Evolutionary conservation across 106 monocot species (phyloP).

Genomic region (Amphibolis antarctica): DNA sequence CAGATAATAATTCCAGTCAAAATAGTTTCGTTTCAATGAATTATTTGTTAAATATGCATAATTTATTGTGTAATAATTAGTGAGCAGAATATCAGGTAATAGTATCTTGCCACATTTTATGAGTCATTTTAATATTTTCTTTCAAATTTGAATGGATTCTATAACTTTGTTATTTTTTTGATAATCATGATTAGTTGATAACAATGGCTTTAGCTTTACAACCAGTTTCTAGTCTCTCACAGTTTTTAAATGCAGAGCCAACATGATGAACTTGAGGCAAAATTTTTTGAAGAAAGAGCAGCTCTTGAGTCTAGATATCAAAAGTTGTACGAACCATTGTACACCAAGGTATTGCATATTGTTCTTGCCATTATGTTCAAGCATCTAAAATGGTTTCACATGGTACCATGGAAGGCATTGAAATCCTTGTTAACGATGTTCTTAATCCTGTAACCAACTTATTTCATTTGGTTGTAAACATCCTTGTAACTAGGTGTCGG

Average conservation of each 20-base stretch:
- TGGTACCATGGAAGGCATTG: not conserved
- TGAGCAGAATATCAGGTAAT: not conserved
- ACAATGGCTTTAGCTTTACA: too few species aligned
- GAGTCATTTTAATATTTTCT: not conserved
- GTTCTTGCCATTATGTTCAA: not conserved
- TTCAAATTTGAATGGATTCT: not conserved
- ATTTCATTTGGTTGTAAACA: too few species aligned
- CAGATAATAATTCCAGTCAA: too few species aligned
- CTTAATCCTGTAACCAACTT: too few species aligned
- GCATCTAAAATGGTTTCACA: not conserved
- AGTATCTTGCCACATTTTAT: too few species aligned
- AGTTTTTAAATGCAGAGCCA: slow-evolving; percentile 13
- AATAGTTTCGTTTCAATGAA: too few species aligned
- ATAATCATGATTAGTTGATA: not conserved
- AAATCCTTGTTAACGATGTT: not conserved
- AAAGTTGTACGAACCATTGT: slow-evolving; percentile 41
- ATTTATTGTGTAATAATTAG: not conserved
- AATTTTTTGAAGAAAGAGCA: slow-evolving; percentile 42
- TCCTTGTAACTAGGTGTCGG: not conserved
- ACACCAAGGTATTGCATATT: slow-evolving; percentile 22
- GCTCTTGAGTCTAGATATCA: slow-evolving; percentile 45
- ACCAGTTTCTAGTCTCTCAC: too few species aligned
- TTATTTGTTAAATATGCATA: not conserved
- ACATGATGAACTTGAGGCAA: slow-evolving; percentile 44
- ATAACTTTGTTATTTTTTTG: not conserved